Base-by-base conservation (phyloP, 768 basidiomycete genomes). In the Pilatotrama ljubarskyi region DNA sequence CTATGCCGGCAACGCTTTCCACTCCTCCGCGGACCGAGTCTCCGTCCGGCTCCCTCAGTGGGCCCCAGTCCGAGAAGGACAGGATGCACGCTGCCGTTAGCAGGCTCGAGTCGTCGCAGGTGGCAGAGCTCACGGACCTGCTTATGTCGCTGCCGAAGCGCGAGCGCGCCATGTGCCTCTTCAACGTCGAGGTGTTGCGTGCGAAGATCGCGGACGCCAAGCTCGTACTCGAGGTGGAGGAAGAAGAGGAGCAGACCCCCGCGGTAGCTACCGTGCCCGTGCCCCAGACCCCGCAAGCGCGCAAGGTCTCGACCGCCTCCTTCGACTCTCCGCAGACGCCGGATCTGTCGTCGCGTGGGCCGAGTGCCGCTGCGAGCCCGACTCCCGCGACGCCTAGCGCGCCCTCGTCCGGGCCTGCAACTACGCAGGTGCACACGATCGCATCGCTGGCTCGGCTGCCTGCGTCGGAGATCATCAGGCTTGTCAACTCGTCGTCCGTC, bases 151-250 rank as follows among this genome's bases (percentile, higher is more conserved):
- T 96, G 17, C 87, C 90, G 1, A 95, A 94, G 74, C 84, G 90
- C 60, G 94, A 96, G 64, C 84, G 93, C 14, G 93, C 92, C 0
- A 82, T 95, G 84, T 95, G 93, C 74, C 77, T 95, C 40, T 96
- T 96, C 80, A 95, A 93, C 64, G 78, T 80, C 13, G 92, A 95
- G 65, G 81, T 92, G 26, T 78, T 95, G 24, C 81, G 85, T 51
- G 79, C 76, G 20, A 95, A 95, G 76, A 76, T 95, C 18, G 82
- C 81, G 1, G 93, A 94, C 64, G 94, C 94, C 15, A 90, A 88
- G 75, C 77, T 82, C 67, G 88, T 96, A 20, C 72, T 96, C 59
- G 90, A 93, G 41, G 87, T 84, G 61, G 84, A 85, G 7, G 88
- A 87, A 25, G 84, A 74, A 13, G 83, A 83, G 15, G 80, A 78